Percentiles rank a stretch among this genome's conserved stretches.
These are phyloP conservation scores for Aureobasidium sp. DNA, from an alignment of 2,329 filamentous ascomycete genomes.

Conservation along the genomic window DNA sequence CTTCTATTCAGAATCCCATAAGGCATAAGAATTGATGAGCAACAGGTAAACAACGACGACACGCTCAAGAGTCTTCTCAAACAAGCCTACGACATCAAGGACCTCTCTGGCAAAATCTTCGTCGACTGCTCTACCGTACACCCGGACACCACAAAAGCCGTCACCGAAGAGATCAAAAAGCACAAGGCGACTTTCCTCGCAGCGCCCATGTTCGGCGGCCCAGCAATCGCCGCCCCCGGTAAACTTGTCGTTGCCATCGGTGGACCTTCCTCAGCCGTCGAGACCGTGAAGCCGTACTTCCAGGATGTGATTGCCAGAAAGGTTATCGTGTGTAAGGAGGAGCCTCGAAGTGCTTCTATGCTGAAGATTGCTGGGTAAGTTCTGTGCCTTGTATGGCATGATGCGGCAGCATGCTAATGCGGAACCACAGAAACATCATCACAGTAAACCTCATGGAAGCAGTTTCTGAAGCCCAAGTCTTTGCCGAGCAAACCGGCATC, in stretches of 20 bases:
- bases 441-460: slow-evolving; percentile 40
- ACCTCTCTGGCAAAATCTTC: slow-evolving; percentile 26
- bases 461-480: slow-evolving; percentile 40
- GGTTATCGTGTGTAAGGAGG: slow-evolving; percentile 39
- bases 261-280: slow-evolving; percentile 24
- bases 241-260: slow-evolving; percentile 41
- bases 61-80: slow-evolving; percentile 5
- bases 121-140: slow-evolving; percentile 30
- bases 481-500: slow-evolving; percentile 41
- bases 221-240: slow-evolving; percentile 37
- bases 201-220: slow-evolving; percentile 40
- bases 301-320: slow-evolving; percentile 38
- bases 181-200: slow-evolving; percentile 28
- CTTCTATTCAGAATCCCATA: no score
- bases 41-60: slow-evolving; percentile 10
- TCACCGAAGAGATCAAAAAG: slow-evolving; percentile 29
- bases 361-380: slow-evolving; percentile 36
- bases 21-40: neutral
- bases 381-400: no score
- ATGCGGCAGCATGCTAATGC: neutral
- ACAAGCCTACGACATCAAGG: slow-evolving; percentile 14
- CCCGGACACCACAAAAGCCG: slow-evolving; percentile 29
- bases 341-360: slow-evolving; percentile 36
- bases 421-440: slow-evolving; percentile 33
- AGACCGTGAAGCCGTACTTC: slow-evolving; percentile 34